Base-by-base conservation (phyloP, 1,284 basidiomycete species). In the Salmacisia buchloeana region DNA sequence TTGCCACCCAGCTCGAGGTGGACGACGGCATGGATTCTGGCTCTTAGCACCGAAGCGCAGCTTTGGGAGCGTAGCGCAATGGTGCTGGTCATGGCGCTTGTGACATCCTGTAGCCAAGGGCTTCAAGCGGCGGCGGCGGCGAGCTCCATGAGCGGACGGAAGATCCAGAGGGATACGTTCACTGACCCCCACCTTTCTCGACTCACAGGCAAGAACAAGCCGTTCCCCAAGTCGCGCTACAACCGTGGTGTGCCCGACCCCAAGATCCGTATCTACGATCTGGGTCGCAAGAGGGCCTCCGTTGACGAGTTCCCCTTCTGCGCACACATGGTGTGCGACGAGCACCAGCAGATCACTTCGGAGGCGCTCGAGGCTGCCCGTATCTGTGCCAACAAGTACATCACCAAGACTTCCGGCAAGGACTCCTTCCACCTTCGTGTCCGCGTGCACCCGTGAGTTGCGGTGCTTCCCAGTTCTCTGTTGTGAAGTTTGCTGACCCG, bases 361-460 rank as follows among this genome's bases (percentile, higher is more conserved):
- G 94, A 97, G 83, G 94, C 94, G 60, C 88, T 97, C 66, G 94
- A 98, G 84, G 94, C 94, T 49, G 94, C 94, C 63, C 94, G 94
- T 84, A 98, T 98, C 77, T 97, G 94, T 81, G 92, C 92, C 83
- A 97, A 97, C 91, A 97, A 97, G 85, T 97, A 97, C 83, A 89
- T 97, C 74, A 94, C 92, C 80, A 97, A 97, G 88, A 93, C 90
- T 27, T 88, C 91, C 60, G 94, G 94, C 81, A 97, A 97, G 85
- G 94, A 98, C 80, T 91, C 94, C 23, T 97, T 98, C 93, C 94
- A 98, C 83, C 82, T 97, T 82, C 88, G 94, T 78, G 92, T 98
- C 75, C 90, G 94, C 71, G 92, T 92, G 64, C 94, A 98, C 85
- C 94, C 94, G n/a, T n/a, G n/a, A n/a, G n/a, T n/a, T n/a, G n/a